Base-by-base conservation (phyloP, 352 stramenopile species). In the Pythium dissotocum region DNA sequence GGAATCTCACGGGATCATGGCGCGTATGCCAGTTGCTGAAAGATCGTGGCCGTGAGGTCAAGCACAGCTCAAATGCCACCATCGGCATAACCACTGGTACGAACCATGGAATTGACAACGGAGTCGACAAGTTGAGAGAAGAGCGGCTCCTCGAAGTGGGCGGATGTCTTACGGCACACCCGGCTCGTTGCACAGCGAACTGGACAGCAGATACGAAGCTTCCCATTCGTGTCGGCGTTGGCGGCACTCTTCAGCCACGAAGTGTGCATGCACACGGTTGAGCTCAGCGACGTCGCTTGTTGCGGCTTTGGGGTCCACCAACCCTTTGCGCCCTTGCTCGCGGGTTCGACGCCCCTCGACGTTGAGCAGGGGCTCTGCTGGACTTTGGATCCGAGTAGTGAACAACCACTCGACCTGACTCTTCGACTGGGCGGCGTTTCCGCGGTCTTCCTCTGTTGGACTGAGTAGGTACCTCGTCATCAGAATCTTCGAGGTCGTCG, bases 381-480 rank as follows among this genome's bases (percentile, higher is more conserved):
- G 51, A 58, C 57, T 8, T 73, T n/a, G 55, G 32, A 38, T 21
- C 33, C 4, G 63, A 58, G 28, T 61, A 64, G 44, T 69, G 63
- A 30, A 69, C 54, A 16, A 70, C 63, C 2, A 70, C 60, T 30
- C 63, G 55, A n/a, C 56, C 63, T 0, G 63, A 70, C 5, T 18
- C 30, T 26, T 65, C 55, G 14, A 42, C 8, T 21, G 54, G 44
- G 6, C 42, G 38, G 8, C 65, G 36, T 51, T 65, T 63, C 28
- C 44, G 28, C 6, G 21, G 18, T 33, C 44, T 35, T 12, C 42
- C 21, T 33, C 33, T 33, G 5, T 6, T 18, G 4, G 14, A 2
- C 4, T 21, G 21, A 53, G n/a, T 30, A 4, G 21, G 6, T 12
- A 44, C 33, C 3, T 33, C 24, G 28, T 51, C 38, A 24, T 58